Base-by-base conservation (phyloP, 768 basidiomycete genomes). In the Russula abietina region DNA sequence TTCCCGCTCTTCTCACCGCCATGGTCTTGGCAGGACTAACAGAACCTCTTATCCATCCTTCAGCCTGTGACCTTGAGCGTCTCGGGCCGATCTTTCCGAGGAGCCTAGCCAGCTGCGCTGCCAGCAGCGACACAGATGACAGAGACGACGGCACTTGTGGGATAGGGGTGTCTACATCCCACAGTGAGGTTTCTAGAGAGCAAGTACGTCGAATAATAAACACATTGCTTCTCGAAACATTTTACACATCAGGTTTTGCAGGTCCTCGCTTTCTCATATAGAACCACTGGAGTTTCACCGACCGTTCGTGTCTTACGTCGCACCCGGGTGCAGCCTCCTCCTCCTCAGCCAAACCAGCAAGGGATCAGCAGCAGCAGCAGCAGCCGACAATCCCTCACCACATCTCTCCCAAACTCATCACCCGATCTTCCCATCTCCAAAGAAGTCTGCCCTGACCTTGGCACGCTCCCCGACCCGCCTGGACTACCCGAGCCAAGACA, bases 221-320 rank as follows among this genome's bases (percentile, higher is more conserved):
- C 16, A 14, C 41, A 30, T 56, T 28, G 12, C 26, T 55, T 12
- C 28, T 10, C 11, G n/a, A n/a, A 22, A 11, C 10, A 10, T 7
- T 7, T 49, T 14, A 17, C 55, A 32, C 4, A 43, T 50, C 22
- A 19, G 10, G n/a, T 41, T n/a, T n/a, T 14, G 24, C 39, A 61
- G 60, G 60, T 61, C 10, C 39, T 61, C 36, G n/a, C 60, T 38
- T 43, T 61, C 54, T 56, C 54, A 22, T 61, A 61, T 8, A 22
- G 19, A 2, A 22, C 48, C 1, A 0, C 38, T 16, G 60, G 60
- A 6, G 30, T 61, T 43, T 49, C 48, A 12, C n/a, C 60, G 4
- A n/a, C 55, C 14, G 9, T 26, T 22, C 60, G 60, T 14, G 9
- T 61, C 22, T 48, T 61, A 8, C 60, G 60, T 32, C 48, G 60